Conservation (phyloP, 1,284 basidiomycete genomes). For the Peniophora sp. region DNA sequence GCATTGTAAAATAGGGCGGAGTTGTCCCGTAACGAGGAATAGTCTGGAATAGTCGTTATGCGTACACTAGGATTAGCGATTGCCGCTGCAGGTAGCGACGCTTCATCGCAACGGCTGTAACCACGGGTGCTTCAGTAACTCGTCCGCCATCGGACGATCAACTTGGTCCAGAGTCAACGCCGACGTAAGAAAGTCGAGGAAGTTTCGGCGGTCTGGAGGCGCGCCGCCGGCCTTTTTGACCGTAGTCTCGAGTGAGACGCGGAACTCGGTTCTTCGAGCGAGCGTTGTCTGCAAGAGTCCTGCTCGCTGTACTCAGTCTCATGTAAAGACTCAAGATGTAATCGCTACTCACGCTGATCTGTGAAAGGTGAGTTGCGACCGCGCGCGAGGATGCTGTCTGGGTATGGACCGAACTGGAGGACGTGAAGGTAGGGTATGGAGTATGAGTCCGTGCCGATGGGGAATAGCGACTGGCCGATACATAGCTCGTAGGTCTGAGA, state of each 20-base stretch:
- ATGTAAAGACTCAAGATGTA: neutral
- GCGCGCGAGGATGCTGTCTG: neutral
- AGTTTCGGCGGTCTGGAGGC: neutral
- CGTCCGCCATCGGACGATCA: neutral
- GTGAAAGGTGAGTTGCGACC: neutral
- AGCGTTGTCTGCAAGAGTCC: neutral
- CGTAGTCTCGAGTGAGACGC: neutral
- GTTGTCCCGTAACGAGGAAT: too few species aligned
- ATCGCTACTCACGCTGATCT: neutral
- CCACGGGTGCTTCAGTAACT: neutral
- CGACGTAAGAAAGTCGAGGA: neutral
- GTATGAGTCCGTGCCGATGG: neutral
- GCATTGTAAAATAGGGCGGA: too few species aligned
- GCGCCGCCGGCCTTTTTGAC: neutral
- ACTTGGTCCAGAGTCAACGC: neutral
- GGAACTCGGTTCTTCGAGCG: neutral
- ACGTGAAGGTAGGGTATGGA: neutral
- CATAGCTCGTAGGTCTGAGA: neutral
- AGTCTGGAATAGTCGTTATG: too few species aligned
- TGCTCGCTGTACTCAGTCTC: neutral
- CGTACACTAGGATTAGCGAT: too few species aligned
- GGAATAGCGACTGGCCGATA: neutral
- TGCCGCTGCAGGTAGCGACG: too few species aligned
- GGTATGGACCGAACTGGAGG: neutral
- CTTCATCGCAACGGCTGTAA: neutral